Base-by-base conservation (phyloP, 148 eudicot genomes). In the Euryodendron excelsum region DNA sequence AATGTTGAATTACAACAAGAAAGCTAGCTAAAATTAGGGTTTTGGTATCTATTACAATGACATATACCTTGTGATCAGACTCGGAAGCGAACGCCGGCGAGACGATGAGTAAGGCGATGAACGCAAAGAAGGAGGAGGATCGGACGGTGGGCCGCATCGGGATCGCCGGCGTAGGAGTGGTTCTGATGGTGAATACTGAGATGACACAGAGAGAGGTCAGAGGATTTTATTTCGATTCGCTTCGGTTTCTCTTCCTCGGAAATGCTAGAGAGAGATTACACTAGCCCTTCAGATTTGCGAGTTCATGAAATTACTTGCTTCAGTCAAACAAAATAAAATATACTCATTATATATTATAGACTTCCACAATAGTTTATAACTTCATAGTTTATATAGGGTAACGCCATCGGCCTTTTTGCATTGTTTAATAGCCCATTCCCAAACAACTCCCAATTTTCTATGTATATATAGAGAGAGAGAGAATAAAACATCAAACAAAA, bases 1-100 rank as follows among this genome's bases (percentile, higher is more conserved):
- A n/a, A 72, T 14, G 47, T 64, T 18, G 45, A 52, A 48, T 45
- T 12, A 8, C 18, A 63, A 21, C 59, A 41, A 52, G 23, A 45
- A 39, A 72, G 5, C 39, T 10, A 66, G 56, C 44, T 33, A 8
- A 45, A 76, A 53, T 39, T 75, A 70, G 78, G 78, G 77, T 31
- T 59, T 45, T 25, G 64, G 60, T 13, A 48, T 44, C 9, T 58
- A 52, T 64, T 37, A n/a, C 1, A 62, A 25, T 3, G 39, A n/a
- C 15, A 18, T 58, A 1, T 69, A 92, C 92, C 90, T 81, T 92
- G 85, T 92, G 93, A 86, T 92, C 93, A 31, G 87, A 87, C 73
- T 92, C 92, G 37, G 92, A 81, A 25, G 89, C 93, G 53, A 82
- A 55, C 77, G 76, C 86, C 83, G 85, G 80, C 17, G 88, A 78